Evolutionary conservation across 2,329 filamentous ascomycete genomes (phyloP).

Genomic region (Sporothrix inflata): DNA sequence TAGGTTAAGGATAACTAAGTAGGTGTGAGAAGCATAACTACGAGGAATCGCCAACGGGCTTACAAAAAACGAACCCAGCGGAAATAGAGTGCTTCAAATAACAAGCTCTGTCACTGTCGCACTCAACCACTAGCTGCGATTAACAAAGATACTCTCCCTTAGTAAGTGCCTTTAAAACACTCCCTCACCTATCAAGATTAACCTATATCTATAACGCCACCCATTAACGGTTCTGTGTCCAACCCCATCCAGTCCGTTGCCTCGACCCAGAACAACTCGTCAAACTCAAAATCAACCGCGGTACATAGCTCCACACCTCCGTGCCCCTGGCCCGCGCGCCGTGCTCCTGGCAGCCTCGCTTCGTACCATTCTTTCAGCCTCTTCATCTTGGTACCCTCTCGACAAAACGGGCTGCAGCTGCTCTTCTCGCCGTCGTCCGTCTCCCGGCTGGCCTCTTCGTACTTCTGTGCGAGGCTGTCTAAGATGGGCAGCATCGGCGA

Average conservation of each 20-base stretch:
- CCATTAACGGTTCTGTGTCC: not conserved
- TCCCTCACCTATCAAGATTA: too few relatives aligned
- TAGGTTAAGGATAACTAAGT: too few relatives aligned
- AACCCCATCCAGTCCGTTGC: not conserved
- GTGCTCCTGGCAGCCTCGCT: not conserved
- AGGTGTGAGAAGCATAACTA: too few relatives aligned
- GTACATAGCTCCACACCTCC: not conserved
- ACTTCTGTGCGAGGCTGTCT: slow-evolving; percentile 8
- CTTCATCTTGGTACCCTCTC: not conserved
- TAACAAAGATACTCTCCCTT: too few relatives aligned
- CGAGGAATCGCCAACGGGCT: too few relatives aligned
- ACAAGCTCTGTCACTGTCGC: too few relatives aligned
- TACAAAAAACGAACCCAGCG: too few relatives aligned
- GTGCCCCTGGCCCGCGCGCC: not conserved
- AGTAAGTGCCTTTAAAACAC: too few relatives aligned
- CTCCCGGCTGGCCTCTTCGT: slow-evolving; percentile 1
- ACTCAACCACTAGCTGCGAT: too few relatives aligned
- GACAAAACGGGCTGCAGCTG: not conserved
- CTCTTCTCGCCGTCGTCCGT: not conserved
- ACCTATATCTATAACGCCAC: not conserved
- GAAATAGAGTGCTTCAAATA: too few relatives aligned
- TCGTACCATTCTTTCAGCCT: slow-evolving; percentile 7
- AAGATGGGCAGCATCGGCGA: not conserved
- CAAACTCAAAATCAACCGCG: not conserved
- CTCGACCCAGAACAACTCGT: not conserved